Base-by-base conservation (phyloP, 306 rosid species). In the Cucumis hystrix region DNA sequence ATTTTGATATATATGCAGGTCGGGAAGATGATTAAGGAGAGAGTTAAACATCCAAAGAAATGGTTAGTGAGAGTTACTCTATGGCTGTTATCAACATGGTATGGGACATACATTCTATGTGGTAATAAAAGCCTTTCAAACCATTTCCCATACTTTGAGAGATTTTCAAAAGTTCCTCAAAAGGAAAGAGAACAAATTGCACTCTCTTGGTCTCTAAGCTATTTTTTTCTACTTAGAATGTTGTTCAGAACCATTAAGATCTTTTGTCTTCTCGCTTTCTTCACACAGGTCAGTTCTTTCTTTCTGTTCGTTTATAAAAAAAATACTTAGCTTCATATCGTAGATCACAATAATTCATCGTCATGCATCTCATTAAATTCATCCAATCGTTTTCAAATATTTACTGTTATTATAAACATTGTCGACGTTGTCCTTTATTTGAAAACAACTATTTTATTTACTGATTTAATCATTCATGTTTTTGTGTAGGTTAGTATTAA, bases 81-180 rank as follows among this genome's bases (percentile, higher is more conserved):
- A 17, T 81, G 93, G 88, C 0, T 83, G 4, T 15, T 90, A 30
- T 92, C 97, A 0, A 92, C 93, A 5, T 88, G 89, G 92, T 40
- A 78, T 60, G 97, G 97, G 10, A 81, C 91, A 40, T 13, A 85
- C 1, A n/a, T 87, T 10, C 13, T 92, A 2, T 85, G 93, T 67
- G 96, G 97, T 10, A 58, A 57, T 21, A 57, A 30, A 0, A 77
- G 89, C 56, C 33, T 90, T 6, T 70, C 87, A 1, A 61, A 72
- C 10, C 7, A 76, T 6, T 90, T 90, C 5, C 97, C 97, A 0
- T 90, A 86, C 83, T 49, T 90, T 6, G 87, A 76, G 0, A 63
- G 64, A 69, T 84, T 78, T 47, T 75, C 82, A 37, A 41, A 51
- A 1, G 18, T 88, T 7, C 60, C 93, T 51, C 76, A 18, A 1